Evolutionary conservation across 768 basidiomycete genomes (phyloP).

Genomic region (Termitomyces sp.): DNA sequence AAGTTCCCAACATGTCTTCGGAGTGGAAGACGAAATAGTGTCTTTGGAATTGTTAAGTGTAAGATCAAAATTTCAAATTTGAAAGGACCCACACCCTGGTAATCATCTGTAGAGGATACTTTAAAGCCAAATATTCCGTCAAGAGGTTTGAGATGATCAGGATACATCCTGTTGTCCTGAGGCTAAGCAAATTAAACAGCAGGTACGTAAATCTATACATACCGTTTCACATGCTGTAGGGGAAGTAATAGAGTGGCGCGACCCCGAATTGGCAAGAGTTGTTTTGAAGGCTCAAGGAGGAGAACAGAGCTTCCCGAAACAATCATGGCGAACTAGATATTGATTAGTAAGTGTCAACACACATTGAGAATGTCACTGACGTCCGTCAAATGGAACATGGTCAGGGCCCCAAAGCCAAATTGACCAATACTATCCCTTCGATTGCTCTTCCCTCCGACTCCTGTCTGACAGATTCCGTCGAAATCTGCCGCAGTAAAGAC

Average conservation of each 20-base stretch:
- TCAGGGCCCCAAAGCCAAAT: conserved; percentile 49
- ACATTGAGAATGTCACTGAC: conserved; percentile 20
- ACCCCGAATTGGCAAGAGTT: conserved; percentile 32
- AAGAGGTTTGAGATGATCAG: conserved; percentile 35
- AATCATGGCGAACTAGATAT: conserved; percentile 26
- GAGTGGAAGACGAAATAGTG: conserved; percentile 45
- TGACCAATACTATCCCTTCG: conserved; percentile 40
- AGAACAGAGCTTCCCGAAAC: conserved; percentile 27
- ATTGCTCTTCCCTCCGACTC: conserved; percentile 39
- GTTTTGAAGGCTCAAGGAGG: conserved; percentile 44
- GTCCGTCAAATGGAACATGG: conserved; percentile 51
- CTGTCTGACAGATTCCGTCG: conserved; percentile 39
- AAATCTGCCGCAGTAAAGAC: conserved; percentile 40
- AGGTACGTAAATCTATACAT: background rate
- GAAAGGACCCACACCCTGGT: conserved; percentile 34
- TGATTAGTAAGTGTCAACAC: background rate
- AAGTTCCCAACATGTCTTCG: conserved; percentile 16
- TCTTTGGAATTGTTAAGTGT: conserved; percentile 21
- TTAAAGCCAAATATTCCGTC: conserved; percentile 39
- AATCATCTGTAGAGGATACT: conserved; percentile 18
- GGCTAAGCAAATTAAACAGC: background rate
- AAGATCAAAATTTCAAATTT: background rate
- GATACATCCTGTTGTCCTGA: conserved; percentile 30
- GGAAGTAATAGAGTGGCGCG: conserved; percentile 25
- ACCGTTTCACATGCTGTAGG: conserved; percentile 33